Base-by-base conservation (phyloP, 441 rosid species). In the Erodium moschatum region DNA sequence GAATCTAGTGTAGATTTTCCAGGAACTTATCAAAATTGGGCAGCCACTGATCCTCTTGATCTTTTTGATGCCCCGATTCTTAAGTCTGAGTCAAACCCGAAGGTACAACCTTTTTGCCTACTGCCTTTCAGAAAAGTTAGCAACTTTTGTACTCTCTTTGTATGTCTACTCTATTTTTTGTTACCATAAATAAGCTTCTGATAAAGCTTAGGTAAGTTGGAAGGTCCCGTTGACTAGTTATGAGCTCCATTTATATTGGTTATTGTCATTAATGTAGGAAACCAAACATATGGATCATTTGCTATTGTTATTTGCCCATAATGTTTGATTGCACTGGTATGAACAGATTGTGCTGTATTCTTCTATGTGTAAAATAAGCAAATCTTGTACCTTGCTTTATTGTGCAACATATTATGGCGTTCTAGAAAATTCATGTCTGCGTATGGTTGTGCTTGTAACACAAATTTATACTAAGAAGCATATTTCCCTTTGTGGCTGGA, bases 1-100 rank as follows among this genome's bases (percentile, higher is more conserved):
- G 78, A 80, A 72, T 89, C 69, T 81, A 92, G 98, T 85, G 87
- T 90, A 82, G 96, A 92, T 85, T 92, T 92, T 80, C 98, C 90
- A n/a, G 83, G 81, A 66, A 79, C 83, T 44, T 90, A 84, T 79
- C 97, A 89, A 72, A 85, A 92, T 70, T 87, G 98, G 92, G 19
- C 80, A 12, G 78, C 77, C 31, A 72, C 85, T 63, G 83, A 89
- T 76, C 96, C 97, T 71, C 68, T 82, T 67, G 90, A 89, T 82
- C 94, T 92, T 74, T 92, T 92, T 61, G 81, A 89, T 64, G 98
- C 97, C 60, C 88, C 85, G 66, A 76, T 84, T 67, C 56, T 50
- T 6, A 90, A 82, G 80, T 50, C 79, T n/a, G 97, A 90, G 74
- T 71, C 98, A 67, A 92, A 90, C 83, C 97, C 98, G 35, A 89